phyloP scores from a whole-genome alignment of 495 filamentous ascomycete genomes.

The Lentithecium fluviatile region DNA sequence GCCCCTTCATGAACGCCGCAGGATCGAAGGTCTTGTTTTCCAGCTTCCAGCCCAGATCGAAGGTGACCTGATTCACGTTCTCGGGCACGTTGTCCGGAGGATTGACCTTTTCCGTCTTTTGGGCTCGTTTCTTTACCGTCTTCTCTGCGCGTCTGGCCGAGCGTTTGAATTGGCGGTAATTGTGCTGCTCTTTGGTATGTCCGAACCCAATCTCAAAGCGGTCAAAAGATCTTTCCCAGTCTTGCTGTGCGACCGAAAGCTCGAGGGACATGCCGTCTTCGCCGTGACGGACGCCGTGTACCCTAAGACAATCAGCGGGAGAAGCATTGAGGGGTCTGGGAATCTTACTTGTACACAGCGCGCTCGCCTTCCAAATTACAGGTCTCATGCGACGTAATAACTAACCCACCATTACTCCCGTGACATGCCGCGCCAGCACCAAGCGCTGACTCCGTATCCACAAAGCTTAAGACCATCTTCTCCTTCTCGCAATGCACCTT shows the following conservation, averaged over 20 bases:
- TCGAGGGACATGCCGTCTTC: conserved; percentile 21
- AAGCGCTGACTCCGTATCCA: conserved; percentile 5
- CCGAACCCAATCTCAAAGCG: conserved; percentile 31
- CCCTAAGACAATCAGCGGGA: neutral
- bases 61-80: neutral
- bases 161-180: conserved; percentile 19
- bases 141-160: conserved; percentile 11
- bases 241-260: conserved; percentile 12
- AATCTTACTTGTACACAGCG: conserved; percentile 25
- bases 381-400: conserved; percentile 29
- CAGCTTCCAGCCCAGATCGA: conserved; percentile 19
- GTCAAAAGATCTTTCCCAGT: conserved; percentile 25
- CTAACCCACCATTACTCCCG: conserved; percentile 16
- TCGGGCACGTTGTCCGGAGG: conserved; percentile 16
- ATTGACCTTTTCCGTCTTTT: neutral
- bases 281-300: conserved; percentile 1
- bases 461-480: conserved; percentile 26
- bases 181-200: conserved; percentile 24
- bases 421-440: conserved; percentile 20
- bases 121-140: neutral
- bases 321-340: neutral
- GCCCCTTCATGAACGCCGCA: neutral
- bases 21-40: conserved; percentile 22
- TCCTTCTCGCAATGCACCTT: conserved; percentile 20
- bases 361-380: conserved; percentile 32